Conservation (phyloP, 257 asterid genomes). For the Ilex asprella region DNA sequence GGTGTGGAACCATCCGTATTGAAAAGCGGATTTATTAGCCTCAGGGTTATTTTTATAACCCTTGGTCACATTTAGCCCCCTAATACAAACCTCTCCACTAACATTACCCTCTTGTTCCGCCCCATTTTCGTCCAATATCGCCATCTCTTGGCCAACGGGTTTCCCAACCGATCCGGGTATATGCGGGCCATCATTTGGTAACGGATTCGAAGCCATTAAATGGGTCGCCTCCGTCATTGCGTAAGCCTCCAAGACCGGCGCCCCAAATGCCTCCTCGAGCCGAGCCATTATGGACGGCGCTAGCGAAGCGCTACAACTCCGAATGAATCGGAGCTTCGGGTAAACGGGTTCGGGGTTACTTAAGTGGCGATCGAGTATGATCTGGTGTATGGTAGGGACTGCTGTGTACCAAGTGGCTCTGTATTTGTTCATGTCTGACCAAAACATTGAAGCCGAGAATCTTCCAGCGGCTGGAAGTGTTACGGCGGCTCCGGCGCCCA, state of each 20-base stretch:
- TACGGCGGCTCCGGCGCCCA: constrained; percentile 87
- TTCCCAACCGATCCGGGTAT: constrained; percentile 78
- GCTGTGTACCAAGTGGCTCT: constrained; percentile 97
- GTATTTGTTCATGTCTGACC: constrained; percentile 76
- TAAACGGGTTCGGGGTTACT: constrained; percentile 54
- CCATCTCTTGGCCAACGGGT: constrained; percentile 95
- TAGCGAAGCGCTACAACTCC: constrained; percentile 96
- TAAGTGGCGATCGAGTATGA: constrained; percentile 74
- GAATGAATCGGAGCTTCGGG: constrained; percentile 85
- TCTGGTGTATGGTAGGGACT: constrained; percentile 94
- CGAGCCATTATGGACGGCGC: constrained; percentile 79
- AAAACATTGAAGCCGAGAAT: constrained; percentile 90
- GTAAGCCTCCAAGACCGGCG: constrained; percentile 86
- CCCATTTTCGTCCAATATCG: constrained; percentile 62
- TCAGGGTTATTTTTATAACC: constrained; percentile 86
- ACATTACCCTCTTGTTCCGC: constrained; percentile 43
- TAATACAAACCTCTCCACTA: constrained; percentile 79
- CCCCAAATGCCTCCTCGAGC: constrained; percentile 76
- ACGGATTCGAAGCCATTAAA: constrained; percentile 84
- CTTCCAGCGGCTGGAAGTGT: constrained; percentile 91
- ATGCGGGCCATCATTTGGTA: constrained; percentile 75
- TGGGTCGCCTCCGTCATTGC: constrained; percentile 96
- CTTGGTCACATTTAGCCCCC: constrained; percentile 78
- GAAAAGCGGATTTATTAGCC: constrained; percentile 72
- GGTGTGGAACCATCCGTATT: constrained; percentile 85